These are phyloP conservation scores for Arabis alpina DNA, from an alignment of 345 rosid genomes.

Conservation along the genomic window DNA sequence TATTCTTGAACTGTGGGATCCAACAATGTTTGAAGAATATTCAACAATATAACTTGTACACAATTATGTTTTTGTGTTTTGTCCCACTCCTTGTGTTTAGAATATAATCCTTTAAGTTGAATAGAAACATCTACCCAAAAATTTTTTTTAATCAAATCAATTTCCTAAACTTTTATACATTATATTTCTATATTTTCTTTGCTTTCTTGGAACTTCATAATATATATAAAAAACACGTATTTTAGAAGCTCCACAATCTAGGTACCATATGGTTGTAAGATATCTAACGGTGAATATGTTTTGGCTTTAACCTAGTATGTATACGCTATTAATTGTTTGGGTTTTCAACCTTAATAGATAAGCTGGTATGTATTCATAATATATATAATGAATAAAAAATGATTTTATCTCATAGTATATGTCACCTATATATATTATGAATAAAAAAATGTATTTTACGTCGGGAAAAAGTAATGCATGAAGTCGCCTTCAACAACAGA, in stretches of 20 bases:
- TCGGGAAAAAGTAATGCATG: conserved; percentile 95
- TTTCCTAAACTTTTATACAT: too few relatives aligned
- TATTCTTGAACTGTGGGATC: neutral
- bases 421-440: neutral
- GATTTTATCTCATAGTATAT: too few relatives aligned
- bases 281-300: neutral
- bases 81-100: neutral
- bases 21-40: neutral
- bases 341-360: neutral
- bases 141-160: neutral
- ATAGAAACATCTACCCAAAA: neutral
- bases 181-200: too few relatives aligned
- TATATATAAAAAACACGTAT: neutral
- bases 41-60: neutral
- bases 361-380: neutral
- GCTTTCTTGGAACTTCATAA: too few relatives aligned
- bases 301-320: neutral
- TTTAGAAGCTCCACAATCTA: conserved; percentile 8
- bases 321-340: conserved; percentile 9
- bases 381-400: neutral
- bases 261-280: conserved; percentile 11
- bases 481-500: conserved; percentile 62
- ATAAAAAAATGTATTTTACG: conserved; percentile 55
- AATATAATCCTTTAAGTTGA: neutral
- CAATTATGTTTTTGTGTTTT: neutral